Percentiles rank a stretch among this genome's conserved stretches.
phyloP scores from a whole-genome alignment of 2,329 filamentous ascomycete genomes.

The Sporothrix globosa region DNA sequence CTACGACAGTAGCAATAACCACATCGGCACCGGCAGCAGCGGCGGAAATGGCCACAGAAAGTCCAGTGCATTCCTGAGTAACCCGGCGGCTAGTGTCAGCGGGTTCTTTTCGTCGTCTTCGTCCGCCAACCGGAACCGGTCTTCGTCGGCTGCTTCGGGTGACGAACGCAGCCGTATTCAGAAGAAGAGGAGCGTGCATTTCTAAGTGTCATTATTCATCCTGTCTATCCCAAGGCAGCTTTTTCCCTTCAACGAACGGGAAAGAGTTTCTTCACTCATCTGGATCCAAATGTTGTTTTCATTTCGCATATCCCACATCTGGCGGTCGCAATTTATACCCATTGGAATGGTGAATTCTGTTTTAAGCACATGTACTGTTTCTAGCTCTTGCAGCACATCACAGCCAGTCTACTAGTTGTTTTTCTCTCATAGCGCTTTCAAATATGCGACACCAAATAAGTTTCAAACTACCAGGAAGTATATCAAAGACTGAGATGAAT shows the following conservation, averaged over 20 bases:
- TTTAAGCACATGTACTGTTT: not conserved
- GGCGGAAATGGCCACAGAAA: not conserved
- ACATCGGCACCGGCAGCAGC: not conserved
- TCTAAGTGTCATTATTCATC: constrained; percentile 34
- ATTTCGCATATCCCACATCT: not conserved
- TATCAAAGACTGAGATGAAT: not conserved
- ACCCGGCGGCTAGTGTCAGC: constrained; percentile 38
- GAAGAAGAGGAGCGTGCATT: constrained; percentile 46
- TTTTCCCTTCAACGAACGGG: too few relatives aligned
- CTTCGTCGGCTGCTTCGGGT: constrained; percentile 29
- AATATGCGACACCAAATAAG: not conserved
- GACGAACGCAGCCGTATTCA: constrained; percentile 40
- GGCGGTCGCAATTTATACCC: constrained; percentile 8
- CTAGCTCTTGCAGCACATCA: not conserved
- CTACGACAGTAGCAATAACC: not conserved
- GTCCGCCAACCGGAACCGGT: constrained; percentile 33
- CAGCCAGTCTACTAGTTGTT: not conserved
- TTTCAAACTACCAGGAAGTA: not conserved
- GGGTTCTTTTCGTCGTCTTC: constrained; percentile 36
- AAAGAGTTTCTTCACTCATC: too few relatives aligned
- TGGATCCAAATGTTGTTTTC: not conserved
- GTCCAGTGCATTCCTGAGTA: constrained; percentile 29
- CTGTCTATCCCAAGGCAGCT: too few relatives aligned
- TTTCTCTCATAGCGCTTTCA: not conserved
- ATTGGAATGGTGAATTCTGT: not conserved